Percentiles rank a stretch among this genome's conserved stretches.
Evolutionary conservation across 306 rosid species (phyloP).

Genomic region (Trichosanthes cucumerina): DNA sequence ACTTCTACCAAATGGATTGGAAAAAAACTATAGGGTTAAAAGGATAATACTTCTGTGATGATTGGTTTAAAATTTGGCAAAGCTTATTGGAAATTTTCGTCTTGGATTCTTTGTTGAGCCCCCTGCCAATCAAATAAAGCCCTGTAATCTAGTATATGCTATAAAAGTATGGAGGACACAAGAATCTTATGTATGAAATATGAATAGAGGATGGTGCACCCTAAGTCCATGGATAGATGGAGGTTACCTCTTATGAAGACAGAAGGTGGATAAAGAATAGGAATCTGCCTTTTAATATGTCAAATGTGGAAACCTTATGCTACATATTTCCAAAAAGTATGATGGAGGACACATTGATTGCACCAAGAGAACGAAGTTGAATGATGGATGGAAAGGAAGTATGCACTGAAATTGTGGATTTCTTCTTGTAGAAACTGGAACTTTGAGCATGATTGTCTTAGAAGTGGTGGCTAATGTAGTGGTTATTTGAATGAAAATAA

Average conservation of each 20-base stretch:
- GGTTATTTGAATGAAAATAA: background rate
- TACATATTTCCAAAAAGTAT: background rate
- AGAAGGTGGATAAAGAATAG: background rate
- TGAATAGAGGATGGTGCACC: background rate
- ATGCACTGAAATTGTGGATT: background rate
- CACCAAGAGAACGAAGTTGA: background rate
- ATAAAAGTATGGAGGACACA: background rate
- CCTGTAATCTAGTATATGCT: background rate
- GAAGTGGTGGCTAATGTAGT: background rate
- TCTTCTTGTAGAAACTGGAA: background rate
- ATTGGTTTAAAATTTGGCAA: background rate
- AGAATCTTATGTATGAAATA: background rate
- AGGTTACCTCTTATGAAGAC: background rate
- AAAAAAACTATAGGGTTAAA: background rate
- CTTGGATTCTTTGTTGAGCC: background rate
- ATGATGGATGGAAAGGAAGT: background rate
- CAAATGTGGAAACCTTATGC: background rate
- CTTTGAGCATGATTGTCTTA: background rate
- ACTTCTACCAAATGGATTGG: background rate
- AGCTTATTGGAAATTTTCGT: background rate
- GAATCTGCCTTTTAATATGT: background rate
- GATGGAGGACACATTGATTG: background rate
- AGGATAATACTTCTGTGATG: background rate
- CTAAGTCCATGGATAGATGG: background rate
- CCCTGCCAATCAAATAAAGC: background rate